phyloP scores from a whole-genome alignment of 2,329 filamentous ascomycete genomes.

The Allantophomopsis cytisporea region DNA sequence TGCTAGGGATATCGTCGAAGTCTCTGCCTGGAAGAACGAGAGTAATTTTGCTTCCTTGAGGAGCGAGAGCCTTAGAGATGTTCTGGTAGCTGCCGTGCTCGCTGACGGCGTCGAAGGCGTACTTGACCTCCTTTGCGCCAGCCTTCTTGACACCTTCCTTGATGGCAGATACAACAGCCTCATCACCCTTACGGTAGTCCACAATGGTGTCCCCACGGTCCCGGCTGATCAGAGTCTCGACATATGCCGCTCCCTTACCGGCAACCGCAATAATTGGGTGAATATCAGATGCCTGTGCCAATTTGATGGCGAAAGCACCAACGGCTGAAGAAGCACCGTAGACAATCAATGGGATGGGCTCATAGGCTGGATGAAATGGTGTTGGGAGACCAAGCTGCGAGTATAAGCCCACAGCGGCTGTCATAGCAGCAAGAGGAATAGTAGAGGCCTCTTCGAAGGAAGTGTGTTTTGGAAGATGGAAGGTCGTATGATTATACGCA shows the following conservation, averaged over 20 bases:
- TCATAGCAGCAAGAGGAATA: slow-evolving; percentile 28
- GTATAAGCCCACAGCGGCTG: slow-evolving; percentile 25
- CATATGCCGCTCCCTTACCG: slow-evolving; percentile 30
- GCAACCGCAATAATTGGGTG: slow-evolving; percentile 46
- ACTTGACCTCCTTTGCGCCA: slow-evolving; percentile 9
- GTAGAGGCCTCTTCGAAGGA: slow-evolving; percentile 21
- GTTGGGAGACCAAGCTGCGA: slow-evolving; percentile 21
- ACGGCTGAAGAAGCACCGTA: slow-evolving; percentile 15
- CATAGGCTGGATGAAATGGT: slow-evolving; percentile 18
- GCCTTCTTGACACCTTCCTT: slow-evolving; percentile 13
- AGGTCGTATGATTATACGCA: slow-evolving; percentile 38
- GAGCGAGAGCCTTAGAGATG: slow-evolving; percentile 11
- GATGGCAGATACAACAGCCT: slow-evolving; percentile 21
- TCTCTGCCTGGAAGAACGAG: slow-evolving; percentile 27
- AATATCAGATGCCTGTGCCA: slow-evolving; percentile 30
- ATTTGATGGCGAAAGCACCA: slow-evolving; percentile 42
- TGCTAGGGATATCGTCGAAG: slow-evolving; percentile 20
- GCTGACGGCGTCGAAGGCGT: slow-evolving; percentile 15
- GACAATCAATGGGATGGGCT: slow-evolving; percentile 11
- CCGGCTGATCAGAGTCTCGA: slow-evolving; percentile 31
- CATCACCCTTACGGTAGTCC: slow-evolving; percentile 38
- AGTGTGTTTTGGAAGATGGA: slow-evolving; percentile 20
- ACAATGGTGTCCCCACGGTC: slow-evolving; percentile 37
- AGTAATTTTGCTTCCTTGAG: slow-evolving; percentile 19
- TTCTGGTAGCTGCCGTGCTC: slow-evolving; percentile 14